Conservation (phyloP, 768 basidiomycete species). For the Tricholoma bakamatsutake region DNA sequence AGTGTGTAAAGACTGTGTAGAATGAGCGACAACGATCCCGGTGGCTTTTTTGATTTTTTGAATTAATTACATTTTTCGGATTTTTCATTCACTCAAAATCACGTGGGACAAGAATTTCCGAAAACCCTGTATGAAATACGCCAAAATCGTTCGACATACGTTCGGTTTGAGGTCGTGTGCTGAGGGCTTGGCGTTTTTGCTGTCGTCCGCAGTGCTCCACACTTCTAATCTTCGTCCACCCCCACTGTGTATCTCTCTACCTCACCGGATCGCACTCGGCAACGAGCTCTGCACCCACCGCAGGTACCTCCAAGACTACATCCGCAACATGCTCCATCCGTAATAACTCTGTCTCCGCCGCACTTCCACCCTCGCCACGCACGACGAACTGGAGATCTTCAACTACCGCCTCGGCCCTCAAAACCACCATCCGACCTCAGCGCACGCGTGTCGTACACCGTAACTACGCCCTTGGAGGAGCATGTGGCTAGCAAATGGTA, state of each 20-base stretch:
- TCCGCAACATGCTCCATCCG: constrained; percentile 54
- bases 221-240: constrained; percentile 25
- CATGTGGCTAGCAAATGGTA: constrained; percentile 53
- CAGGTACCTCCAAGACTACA: constrained; percentile 35
- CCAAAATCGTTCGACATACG: too few species aligned
- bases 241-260: constrained; percentile 19
- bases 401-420: constrained; percentile 41
- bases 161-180: too few species aligned
- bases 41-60: too few species aligned
- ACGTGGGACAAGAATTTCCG: too few species aligned
- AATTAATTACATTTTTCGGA: too few species aligned
- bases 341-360: constrained; percentile 35
- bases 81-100: too few species aligned
- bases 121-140: too few species aligned
- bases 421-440: constrained; percentile 13
- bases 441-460: constrained; percentile 45
- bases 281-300: constrained; percentile 42
- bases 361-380: constrained; percentile 1
- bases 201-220: constrained; percentile 61
- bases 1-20: too few species aligned
- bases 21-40: too few species aligned
- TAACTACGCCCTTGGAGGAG: constrained; percentile 46
- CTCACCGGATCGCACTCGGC: constrained; percentile 62
- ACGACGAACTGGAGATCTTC: constrained; percentile 39
- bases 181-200: too few species aligned